Evolutionary conservation across 345 rosid genomes (phyloP).

Genomic region (Rhizophora mangle): DNA sequence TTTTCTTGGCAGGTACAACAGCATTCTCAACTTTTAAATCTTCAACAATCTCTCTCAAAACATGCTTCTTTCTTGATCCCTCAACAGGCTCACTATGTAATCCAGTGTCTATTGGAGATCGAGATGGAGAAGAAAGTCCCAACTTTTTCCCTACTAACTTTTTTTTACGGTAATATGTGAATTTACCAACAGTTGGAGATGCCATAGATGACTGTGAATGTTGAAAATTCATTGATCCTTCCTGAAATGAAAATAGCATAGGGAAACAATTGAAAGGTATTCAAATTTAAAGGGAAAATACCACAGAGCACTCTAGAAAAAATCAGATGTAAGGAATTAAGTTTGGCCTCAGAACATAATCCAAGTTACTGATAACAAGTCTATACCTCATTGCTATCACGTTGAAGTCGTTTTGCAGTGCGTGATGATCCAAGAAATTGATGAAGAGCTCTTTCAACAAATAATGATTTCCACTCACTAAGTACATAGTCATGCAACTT

Average conservation of each 20-base stretch:
- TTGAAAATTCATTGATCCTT: conserved; percentile 20
- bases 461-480: conserved; percentile 54
- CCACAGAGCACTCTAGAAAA: not conserved
- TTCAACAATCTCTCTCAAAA: conserved; percentile 20
- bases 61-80: conserved; percentile 35
- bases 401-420: conserved; percentile 23
- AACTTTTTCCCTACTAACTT: conserved; percentile 39
- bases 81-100: conserved; percentile 26
- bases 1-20: conserved; percentile 35
- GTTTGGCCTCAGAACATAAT: not conserved
- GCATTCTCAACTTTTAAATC: conserved; percentile 17
- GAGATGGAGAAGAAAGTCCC: conserved; percentile 33
- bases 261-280: too few species aligned
- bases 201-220: conserved; percentile 21
- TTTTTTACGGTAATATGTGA: conserved; percentile 54
- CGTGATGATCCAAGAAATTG: conserved; percentile 37
- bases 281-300: too few species aligned
- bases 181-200: conserved; percentile 36
- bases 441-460: conserved; percentile 39
- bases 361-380: not conserved
- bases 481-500: conserved; percentile 68
- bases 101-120: conserved; percentile 22
- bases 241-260: not conserved
- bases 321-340: not conserved
- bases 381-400: conserved; percentile 27